A percentile compares a stretch with the other conserved stretches of the same genome.
phyloP scores from a whole-genome alignment of 2,329 filamentous ascomycete species.

The Chaetomiaceae sp. region DNA sequence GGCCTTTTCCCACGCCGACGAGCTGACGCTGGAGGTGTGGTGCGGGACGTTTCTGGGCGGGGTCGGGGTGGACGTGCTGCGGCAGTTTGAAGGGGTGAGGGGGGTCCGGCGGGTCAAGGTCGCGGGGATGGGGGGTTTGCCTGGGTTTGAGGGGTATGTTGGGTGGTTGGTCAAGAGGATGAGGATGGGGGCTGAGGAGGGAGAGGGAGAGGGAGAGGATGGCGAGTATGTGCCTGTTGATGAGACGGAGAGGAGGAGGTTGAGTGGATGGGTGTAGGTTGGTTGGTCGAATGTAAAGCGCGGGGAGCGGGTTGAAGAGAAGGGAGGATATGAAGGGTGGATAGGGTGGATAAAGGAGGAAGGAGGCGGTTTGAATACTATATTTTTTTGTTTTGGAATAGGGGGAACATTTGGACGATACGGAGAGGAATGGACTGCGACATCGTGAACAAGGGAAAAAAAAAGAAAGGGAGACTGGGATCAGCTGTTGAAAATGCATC shows the following conservation, averaged over 20 bases:
- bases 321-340: too few relatives aligned
- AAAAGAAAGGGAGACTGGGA: background rate
- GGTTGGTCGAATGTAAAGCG: too few relatives aligned
- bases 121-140: slow-evolving; percentile 36
- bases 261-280: too few relatives aligned
- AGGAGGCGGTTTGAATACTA: background rate
- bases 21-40: slow-evolving; percentile 39
- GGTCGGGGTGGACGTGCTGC: slow-evolving; percentile 35
- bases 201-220: background rate
- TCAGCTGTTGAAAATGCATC: background rate
- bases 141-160: slow-evolving; percentile 42
- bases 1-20: slow-evolving; percentile 37
- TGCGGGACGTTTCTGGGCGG: slow-evolving; percentile 36
- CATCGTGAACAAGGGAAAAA: background rate
- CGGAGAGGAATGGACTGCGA: slow-evolving; percentile 13
- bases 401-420: too few relatives aligned
- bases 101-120: slow-evolving; percentile 37
- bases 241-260: too few relatives aligned
- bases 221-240: too few relatives aligned
- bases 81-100: slow-evolving; percentile 40
- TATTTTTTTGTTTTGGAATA: too few relatives aligned
- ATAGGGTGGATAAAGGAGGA: too few relatives aligned
- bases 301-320: too few relatives aligned
- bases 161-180: slow-evolving; percentile 40
- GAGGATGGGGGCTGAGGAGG: background rate